These are phyloP conservation scores for Tolypocladium endophyticum DNA, from an alignment of 2,329 filamentous ascomycete genomes.

Conservation along the genomic window DNA sequence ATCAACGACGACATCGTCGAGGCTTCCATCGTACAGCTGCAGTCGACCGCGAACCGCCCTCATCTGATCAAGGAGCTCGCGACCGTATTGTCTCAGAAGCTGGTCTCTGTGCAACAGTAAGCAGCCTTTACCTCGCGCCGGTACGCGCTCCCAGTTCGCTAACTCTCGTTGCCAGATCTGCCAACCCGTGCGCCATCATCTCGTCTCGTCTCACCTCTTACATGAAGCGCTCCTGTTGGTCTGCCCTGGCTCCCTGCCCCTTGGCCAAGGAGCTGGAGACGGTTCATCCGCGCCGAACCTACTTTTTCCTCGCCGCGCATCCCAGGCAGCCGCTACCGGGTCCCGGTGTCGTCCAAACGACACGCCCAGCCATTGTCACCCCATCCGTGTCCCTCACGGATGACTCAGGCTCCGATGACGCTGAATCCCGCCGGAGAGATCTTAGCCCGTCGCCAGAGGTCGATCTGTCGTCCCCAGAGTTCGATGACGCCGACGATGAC, in stretches of 20 bases:
- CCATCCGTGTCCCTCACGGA: conserved; percentile 63
- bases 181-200: conserved; percentile 90
- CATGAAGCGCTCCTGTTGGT: conserved; percentile 78
- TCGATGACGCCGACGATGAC: conserved; percentile 62
- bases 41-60: conserved; percentile 82
- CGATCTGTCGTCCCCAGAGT: conserved; percentile 77
- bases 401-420: conserved; percentile 53
- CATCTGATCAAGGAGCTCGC: conserved; percentile 93
- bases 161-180: conserved; percentile 54
- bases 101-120: conserved; percentile 85
- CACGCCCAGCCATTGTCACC: conserved; percentile 52
- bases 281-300: conserved; percentile 86
- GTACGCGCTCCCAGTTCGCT: conserved; percentile 8
- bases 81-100: conserved; percentile 61
- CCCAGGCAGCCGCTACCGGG: conserved; percentile 70
- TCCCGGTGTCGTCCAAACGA: conserved; percentile 17
- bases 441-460: conserved; percentile 89
- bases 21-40: conserved; percentile 76
- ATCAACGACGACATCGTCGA: conserved; percentile 96
- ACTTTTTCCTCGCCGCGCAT: conserved; percentile 90
- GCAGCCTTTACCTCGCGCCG: conserved; percentile 25
- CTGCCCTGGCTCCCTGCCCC: conserved; percentile 68
- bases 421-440: conserved; percentile 56
- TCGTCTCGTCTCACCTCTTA: conserved; percentile 85
- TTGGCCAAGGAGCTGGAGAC: conserved; percentile 87